Evolutionary conservation across 192 early-diverging fungal genomes (phyloP), one percentile per base, ranked within the genome.

Genomic region (Allomyces javanicus): DNA sequence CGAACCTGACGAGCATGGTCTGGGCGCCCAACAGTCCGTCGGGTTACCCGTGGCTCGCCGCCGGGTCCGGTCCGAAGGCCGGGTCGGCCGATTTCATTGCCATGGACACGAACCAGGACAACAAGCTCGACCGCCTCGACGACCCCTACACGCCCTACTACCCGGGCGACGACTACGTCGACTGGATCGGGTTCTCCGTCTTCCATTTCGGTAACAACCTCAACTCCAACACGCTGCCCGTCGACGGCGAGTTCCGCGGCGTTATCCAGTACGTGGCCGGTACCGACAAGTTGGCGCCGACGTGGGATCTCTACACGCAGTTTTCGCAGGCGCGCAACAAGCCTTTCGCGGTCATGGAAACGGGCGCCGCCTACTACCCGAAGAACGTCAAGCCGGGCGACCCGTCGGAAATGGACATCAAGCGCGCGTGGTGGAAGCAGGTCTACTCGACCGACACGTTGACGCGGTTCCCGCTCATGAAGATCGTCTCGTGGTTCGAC

Each of bases 131-230:
- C 64, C 25, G 9, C 5, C n/a, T 24, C 14, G 78, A 80, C 62
- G 78, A 80, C 64, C 72, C 73, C 1, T 80, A 74, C 70, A 33
- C 69, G 10, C 79, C 79, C 6, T 81, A 72, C 72, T 81, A 75
- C 68, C 79, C 79, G 25, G 79, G 79, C 33, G 69, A 72, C 68
- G 70, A 77, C 17, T 65, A 50, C 62, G 58, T 72, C 17, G 71
- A 72, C 71, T 77, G 75, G 75, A 71, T 76, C 50, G 77, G 77
- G 1, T 24, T 76, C 33, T 79, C 77, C 19, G 68, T 68, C 23
- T 76, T 45, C 50, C 50, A 61, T 25, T 67, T 58, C 50, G 66
- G 66, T 11, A 25, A 19, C 66, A 19, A 14, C 50, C 50, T 58
- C 17, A 58, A 58, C 50, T 14, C 12, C 50, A 58, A 58, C 21